Conservation (phyloP, 2,329 filamentous ascomycete species). For the Talaromyces sp. region DNA sequence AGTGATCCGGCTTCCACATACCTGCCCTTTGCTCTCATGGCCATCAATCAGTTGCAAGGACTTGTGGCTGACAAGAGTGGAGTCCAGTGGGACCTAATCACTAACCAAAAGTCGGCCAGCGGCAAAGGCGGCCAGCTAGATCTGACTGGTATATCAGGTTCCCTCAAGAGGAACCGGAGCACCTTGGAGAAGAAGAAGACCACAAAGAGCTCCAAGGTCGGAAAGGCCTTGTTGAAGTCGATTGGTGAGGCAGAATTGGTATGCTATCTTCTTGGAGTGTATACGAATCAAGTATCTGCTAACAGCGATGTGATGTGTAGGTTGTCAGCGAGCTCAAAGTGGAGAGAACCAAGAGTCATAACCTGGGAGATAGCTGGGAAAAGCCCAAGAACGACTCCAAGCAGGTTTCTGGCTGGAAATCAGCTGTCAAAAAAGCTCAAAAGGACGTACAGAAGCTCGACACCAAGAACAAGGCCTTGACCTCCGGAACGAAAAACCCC, state of each 20-base stretch:
- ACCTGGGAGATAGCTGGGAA: neutral
- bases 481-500: neutral
- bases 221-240: neutral
- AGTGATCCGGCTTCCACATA: neutral
- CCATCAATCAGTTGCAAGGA: neutral
- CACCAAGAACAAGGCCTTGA: neutral
- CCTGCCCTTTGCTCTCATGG: neutral
- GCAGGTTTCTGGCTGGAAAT: neutral
- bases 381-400: neutral
- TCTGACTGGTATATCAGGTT: neutral
- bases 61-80: neutral
- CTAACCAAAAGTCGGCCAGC: neutral
- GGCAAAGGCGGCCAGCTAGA: neutral
- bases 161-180: neutral
- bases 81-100: neutral
- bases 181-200: neutral
- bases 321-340: neutral
- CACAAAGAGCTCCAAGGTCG: neutral
- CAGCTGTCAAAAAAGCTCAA: neutral
- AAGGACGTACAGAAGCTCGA: neutral
- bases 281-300: neutral
- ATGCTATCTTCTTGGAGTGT: neutral
- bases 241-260: neutral
- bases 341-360: neutral
- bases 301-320: neutral